Conservation (phyloP, 371 early-diverging fungal genomes). For the Zychaea mexicana region DNA sequence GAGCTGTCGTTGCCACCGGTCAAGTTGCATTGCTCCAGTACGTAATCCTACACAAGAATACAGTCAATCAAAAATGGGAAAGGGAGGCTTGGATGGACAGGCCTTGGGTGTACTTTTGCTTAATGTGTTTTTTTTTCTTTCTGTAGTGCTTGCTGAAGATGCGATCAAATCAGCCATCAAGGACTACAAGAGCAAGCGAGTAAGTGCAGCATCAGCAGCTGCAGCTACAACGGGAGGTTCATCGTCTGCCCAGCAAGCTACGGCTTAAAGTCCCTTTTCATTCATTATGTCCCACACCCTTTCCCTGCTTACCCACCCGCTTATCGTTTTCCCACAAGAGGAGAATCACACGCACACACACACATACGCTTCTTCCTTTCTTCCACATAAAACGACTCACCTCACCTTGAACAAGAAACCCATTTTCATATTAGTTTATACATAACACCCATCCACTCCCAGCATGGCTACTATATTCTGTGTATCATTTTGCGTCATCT, state of each 20-base stretch:
- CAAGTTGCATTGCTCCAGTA: conserved; percentile 98
- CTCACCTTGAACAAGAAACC: too few relatives aligned
- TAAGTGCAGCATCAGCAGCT: conserved; percentile 20
- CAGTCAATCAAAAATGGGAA: neutral
- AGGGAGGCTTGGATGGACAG: too few relatives aligned
- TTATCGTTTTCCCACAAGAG: too few relatives aligned
- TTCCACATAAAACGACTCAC: too few relatives aligned
- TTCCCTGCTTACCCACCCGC: too few relatives aligned
- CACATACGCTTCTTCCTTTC: too few relatives aligned
- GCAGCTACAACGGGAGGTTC: neutral
- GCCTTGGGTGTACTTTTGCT: neutral
- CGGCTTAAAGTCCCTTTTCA: too few relatives aligned
- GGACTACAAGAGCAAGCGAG: conserved; percentile 81
- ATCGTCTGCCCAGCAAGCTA: conserved; percentile 6
- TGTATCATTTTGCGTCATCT: neutral
- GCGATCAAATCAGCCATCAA: conserved; percentile 97
- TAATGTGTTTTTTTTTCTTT: neutral
- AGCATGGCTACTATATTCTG: neutral
- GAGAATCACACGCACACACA: neutral
- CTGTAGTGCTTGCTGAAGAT: conserved; percentile 96
- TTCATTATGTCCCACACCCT: too few relatives aligned
- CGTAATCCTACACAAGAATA: conserved; percentile 28
- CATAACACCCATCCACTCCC: neutral
- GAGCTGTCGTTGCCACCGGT: conserved; percentile 98
- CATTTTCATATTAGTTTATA: neutral